A percentile compares a stretch with the other conserved stretches of the same genome.
These are phyloP conservation scores for Auxenochlorella pyrenoidosa DNA, from an alignment of 139 green algal species.

Conservation along the genomic window DNA sequence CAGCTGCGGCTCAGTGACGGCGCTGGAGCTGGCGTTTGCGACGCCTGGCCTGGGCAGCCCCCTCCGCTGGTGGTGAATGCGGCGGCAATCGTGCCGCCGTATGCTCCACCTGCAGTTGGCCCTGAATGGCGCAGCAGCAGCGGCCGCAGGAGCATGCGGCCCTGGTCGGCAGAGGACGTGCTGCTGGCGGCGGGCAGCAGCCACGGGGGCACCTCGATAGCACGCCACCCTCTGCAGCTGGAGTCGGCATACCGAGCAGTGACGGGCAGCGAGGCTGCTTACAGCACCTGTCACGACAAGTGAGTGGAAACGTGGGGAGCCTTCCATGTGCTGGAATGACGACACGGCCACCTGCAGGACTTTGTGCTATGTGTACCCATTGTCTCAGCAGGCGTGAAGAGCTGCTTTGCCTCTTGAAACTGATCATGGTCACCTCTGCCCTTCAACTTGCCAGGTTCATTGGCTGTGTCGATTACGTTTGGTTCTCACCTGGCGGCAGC, in stretches of 20 bases:
- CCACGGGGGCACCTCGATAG: background rate
- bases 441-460: conserved; percentile 51
- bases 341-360: background rate
- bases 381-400: too few species aligned
- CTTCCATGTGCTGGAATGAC: background rate
- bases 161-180: conserved; percentile 41
- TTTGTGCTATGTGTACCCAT: background rate
- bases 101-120: background rate
- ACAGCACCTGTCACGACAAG: conserved; percentile 71
- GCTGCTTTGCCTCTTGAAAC: too few species aligned
- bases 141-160: background rate
- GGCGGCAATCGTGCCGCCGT: background rate
- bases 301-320: background rate
- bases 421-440: background rate
- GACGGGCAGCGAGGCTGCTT: conserved; percentile 59
- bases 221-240: background rate
- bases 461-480: conserved; percentile 85
- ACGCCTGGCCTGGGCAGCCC: background rate
- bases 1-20: background rate
- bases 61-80: background rate
- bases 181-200: conserved; percentile 14
- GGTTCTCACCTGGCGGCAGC: conserved; percentile 46
- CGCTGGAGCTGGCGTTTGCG: background rate
- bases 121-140: background rate
- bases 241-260: background rate